Evolutionary conservation across 2,329 filamentous ascomycete genomes (phyloP).

Genomic region (Fusarium torreyae): DNA sequence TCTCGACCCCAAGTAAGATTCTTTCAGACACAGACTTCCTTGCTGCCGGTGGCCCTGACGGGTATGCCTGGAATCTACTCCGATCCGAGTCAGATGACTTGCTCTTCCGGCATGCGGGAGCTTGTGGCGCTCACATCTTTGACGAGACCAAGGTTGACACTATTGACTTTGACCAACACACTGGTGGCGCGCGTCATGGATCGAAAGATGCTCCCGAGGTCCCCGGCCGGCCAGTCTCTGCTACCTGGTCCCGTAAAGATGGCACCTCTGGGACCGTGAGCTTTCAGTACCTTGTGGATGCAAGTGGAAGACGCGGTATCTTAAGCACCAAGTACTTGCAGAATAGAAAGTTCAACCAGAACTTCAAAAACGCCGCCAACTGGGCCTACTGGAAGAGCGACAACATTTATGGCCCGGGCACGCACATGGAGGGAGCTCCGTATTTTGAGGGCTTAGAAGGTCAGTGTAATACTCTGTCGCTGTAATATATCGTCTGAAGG

Average conservation of each 20-base stretch:
- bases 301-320: slow-evolving; percentile 62
- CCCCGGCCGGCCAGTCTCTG: slow-evolving; percentile 55
- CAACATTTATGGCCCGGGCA: slow-evolving; percentile 54
- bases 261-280: slow-evolving; percentile 57
- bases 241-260: slow-evolving; percentile 54
- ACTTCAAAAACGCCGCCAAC: slow-evolving; percentile 64
- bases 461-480: slow-evolving; percentile 17
- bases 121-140: slow-evolving; percentile 59
- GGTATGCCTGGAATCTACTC: slow-evolving; percentile 62
- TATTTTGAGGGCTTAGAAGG: slow-evolving; percentile 62
- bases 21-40: slow-evolving; percentile 59
- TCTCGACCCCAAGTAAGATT: not conserved
- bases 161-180: slow-evolving; percentile 51
- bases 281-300: slow-evolving; percentile 66
- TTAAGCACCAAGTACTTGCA: slow-evolving; percentile 65
- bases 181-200: not conserved
- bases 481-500: no score
- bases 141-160: slow-evolving; percentile 57
- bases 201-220: not conserved
- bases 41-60: slow-evolving; percentile 55
- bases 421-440: slow-evolving; percentile 54
- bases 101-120: slow-evolving; percentile 60
- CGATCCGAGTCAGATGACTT: slow-evolving; percentile 63
- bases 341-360: slow-evolving; percentile 63
- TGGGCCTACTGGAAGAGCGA: slow-evolving; percentile 65